These are phyloP conservation scores for Ascochyta rabiei DNA, from an alignment of 2,329 filamentous ascomycete species.

Conservation along the genomic window DNA sequence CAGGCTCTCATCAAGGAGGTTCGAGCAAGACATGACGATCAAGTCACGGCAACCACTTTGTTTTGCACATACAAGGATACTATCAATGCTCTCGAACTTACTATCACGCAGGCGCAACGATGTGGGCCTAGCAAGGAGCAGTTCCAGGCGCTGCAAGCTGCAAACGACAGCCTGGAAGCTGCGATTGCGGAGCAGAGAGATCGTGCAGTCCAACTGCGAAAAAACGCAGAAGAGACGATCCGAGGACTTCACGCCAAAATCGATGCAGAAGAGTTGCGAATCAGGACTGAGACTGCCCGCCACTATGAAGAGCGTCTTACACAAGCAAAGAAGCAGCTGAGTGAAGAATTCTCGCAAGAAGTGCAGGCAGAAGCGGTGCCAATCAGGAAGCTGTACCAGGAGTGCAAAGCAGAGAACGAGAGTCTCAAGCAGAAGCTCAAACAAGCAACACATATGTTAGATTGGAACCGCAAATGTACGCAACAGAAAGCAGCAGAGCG, in stretches of 20 bases:
- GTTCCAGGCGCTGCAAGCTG: not conserved
- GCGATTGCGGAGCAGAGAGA: not conserved
- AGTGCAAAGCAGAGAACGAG: not conserved
- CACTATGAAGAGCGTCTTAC: not conserved
- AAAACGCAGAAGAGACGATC: not conserved
- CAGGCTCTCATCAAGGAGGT: not conserved
- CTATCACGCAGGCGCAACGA: not conserved
- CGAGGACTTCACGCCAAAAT: not conserved
- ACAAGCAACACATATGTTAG: not conserved
- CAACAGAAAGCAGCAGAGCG: not conserved
- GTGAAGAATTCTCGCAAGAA: not conserved
- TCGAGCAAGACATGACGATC: not conserved
- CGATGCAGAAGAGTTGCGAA: not conserved
- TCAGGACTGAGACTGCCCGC: not conserved
- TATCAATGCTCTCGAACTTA: not conserved
- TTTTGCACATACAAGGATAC: not conserved
- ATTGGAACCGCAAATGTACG: not conserved
- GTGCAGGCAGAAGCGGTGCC: not conserved
- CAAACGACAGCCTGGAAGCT: not conserved
- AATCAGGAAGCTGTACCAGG: not conserved
- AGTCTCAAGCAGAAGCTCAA: conserved; percentile 1
- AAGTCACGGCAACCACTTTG: not conserved
- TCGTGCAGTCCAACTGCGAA: not conserved
- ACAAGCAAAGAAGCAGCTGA: not conserved
- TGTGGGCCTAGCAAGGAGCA: not conserved